phyloP scores from a whole-genome alignment of 75 land plant species.

The Larix kaempferi region DNA sequence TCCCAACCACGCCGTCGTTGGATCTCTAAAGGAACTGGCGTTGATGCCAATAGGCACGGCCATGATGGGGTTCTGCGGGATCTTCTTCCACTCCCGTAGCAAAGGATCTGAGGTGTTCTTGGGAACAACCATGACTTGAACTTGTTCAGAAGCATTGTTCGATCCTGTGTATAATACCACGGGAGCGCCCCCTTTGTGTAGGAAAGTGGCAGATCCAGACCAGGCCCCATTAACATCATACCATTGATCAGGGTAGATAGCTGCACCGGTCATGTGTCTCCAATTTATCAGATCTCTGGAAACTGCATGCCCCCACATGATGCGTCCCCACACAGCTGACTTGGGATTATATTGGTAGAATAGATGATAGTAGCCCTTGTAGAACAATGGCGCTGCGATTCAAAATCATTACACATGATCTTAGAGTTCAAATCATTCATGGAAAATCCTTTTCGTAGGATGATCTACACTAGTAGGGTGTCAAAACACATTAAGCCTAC shows the following conservation, averaged over 20 bases:
- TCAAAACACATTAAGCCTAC: no score
- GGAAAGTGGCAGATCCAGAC: slow-evolving; percentile 69
- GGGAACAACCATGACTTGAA: slow-evolving; percentile 30
- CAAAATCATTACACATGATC: no score
- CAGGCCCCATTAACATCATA: slow-evolving; percentile 64
- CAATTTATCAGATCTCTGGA: slow-evolving; percentile 45
- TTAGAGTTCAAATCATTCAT: no score
- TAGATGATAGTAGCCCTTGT: slow-evolving; percentile 47
- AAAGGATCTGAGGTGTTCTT: slow-evolving; percentile 24
- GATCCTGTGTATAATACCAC: slow-evolving; percentile 61
- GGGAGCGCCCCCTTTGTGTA: slow-evolving; percentile 28
- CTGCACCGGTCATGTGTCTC: slow-evolving; percentile 24
- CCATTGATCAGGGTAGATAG: slow-evolving; percentile 29
- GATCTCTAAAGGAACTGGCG: slow-evolving; percentile 36
- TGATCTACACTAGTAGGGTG: no score
- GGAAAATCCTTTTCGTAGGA: no score
- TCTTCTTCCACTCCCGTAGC: slow-evolving; percentile 36
- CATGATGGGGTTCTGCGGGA: slow-evolving; percentile 36
- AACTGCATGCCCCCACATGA: slow-evolving; percentile 52
- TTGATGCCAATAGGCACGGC: slow-evolving; percentile 17
- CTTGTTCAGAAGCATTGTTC: slow-evolving; percentile 10
- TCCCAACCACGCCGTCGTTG: slow-evolving; percentile 46
- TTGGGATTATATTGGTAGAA: slow-evolving; percentile 52
- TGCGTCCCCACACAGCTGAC: slow-evolving; percentile 38
- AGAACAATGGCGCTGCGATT: slow-evolving; percentile 40